phyloP scores from a whole-genome alignment of 108 stramenopile genomes.

The Nannochloropsis oceanica region DNA sequence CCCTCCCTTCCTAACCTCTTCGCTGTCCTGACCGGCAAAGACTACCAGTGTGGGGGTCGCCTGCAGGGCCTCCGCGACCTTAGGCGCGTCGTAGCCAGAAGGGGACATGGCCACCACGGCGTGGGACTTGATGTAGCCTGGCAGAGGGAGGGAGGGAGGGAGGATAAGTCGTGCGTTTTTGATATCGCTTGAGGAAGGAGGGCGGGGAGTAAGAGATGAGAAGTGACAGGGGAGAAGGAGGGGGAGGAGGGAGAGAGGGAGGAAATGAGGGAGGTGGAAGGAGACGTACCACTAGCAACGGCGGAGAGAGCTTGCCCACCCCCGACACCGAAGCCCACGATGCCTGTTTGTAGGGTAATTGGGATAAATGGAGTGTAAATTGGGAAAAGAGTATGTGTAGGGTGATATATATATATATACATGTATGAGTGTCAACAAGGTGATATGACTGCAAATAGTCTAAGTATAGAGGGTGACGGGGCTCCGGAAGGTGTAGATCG shows the following conservation, averaged over 20 bases:
- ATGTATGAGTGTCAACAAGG: too few relatives aligned
- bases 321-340: background rate
- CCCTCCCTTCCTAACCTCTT: background rate
- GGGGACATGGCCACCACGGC: background rate
- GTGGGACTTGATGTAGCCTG: background rate
- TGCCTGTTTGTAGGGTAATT: background rate
- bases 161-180: background rate
- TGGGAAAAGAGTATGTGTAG: too few relatives aligned
- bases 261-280: background rate
- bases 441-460: too few relatives aligned
- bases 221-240: background rate
- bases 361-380: too few relatives aligned
- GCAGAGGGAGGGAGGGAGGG: background rate
- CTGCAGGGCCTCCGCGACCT: background rate
- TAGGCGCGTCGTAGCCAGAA: background rate
- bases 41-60: background rate
- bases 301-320: background rate
- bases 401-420: too few relatives aligned
- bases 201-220: background rate
- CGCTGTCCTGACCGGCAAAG: background rate
- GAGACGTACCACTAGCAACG: background rate
- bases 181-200: background rate
- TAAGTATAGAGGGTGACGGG: too few relatives aligned
- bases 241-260: background rate
- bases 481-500: too few relatives aligned